phyloP scores from a whole-genome alignment of 2,329 filamentous ascomycete species.

The Stemphylium beticola region DNA sequence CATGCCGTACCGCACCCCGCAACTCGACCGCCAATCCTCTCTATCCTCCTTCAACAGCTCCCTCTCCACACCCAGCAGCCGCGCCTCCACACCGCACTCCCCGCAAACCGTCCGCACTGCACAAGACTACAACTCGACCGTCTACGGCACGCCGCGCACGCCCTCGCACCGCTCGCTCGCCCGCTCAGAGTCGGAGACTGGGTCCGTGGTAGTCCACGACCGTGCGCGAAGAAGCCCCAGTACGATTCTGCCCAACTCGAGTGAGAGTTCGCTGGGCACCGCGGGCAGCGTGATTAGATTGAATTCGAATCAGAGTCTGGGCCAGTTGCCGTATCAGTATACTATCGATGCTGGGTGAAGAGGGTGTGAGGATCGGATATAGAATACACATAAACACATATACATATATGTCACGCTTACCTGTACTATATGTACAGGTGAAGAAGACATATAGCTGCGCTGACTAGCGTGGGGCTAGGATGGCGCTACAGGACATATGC shows the following conservation, averaged over 20 bases:
- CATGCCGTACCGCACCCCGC: conserved; percentile 37
- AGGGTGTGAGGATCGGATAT: not conserved
- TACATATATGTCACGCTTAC: not conserved
- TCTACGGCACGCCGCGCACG: conserved; percentile 32
- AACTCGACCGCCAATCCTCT: conserved; percentile 29
- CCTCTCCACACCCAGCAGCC: conserved; percentile 16
- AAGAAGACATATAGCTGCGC: not conserved
- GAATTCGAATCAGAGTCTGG: conserved; percentile 30
- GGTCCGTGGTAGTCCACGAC: conserved; percentile 30
- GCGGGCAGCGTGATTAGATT: conserved; percentile 37
- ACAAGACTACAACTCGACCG: conserved; percentile 27
- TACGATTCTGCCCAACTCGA: conserved; percentile 40
- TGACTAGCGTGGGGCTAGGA: not conserved
- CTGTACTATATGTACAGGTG: not conserved
- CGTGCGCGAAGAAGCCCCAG: conserved; percentile 34
- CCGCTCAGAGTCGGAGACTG: conserved; percentile 28
- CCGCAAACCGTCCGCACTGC: conserved; percentile 42
- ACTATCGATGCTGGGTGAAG: conserved; percentile 20
- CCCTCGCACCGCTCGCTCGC: conserved; percentile 33
- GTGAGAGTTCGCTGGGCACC: conserved; percentile 33
- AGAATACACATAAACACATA: not conserved
- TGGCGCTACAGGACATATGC: not conserved
- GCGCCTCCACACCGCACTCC: conserved; percentile 16
- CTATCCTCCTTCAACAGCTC: conserved; percentile 25
- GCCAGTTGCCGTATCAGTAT: conserved; percentile 45